Percentiles rank a stretch among this genome's conserved stretches.
phyloP scores from a whole-genome alignment of 257 asterid species.

The Capsicum baccatum region DNA sequence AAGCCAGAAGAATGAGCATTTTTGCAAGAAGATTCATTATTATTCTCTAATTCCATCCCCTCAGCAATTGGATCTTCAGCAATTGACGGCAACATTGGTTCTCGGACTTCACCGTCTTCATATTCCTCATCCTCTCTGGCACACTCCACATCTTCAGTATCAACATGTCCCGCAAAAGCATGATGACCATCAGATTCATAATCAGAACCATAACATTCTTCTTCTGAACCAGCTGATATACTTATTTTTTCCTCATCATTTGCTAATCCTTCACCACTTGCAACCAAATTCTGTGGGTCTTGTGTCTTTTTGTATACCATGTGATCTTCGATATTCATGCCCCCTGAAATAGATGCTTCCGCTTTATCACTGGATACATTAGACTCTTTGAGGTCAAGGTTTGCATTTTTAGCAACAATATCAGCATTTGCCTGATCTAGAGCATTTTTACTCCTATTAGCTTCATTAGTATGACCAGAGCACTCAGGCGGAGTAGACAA shows the following conservation, averaged over 20 bases:
- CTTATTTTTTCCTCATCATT: constrained; percentile 57
- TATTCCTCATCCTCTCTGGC: constrained; percentile 70
- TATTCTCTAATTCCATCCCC: constrained; percentile 37
- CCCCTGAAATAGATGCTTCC: constrained; percentile 30
- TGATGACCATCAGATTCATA: constrained; percentile 56
- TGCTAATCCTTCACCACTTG: constrained; percentile 44
- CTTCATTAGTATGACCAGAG: constrained; percentile 50
- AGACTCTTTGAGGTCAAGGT: constrained; percentile 38
- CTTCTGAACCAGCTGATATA: constrained; percentile 56
- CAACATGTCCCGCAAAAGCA: constrained; percentile 37
- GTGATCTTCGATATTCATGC: constrained; percentile 37
- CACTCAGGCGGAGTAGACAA: constrained; percentile 55
- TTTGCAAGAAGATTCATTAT: constrained; percentile 35
- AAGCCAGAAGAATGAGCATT: constrained; percentile 41
- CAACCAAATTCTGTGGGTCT: constrained; percentile 38
- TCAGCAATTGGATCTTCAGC: constrained; percentile 42
- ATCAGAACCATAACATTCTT: constrained; percentile 61
- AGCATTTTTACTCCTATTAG: constrained; percentile 30
- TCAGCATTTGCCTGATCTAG: constrained; percentile 40
- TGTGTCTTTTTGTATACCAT: constrained; percentile 39
- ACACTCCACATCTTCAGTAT: constrained; percentile 32
- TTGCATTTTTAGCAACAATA: constrained; percentile 37
- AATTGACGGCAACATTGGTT: constrained; percentile 44
- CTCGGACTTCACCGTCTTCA: constrained; percentile 94
- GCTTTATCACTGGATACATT: constrained; percentile 36